Evolutionary conservation across 2,329 filamentous ascomycete genomes (phyloP).

Genomic region (Colletotrichum acutatum): DNA sequence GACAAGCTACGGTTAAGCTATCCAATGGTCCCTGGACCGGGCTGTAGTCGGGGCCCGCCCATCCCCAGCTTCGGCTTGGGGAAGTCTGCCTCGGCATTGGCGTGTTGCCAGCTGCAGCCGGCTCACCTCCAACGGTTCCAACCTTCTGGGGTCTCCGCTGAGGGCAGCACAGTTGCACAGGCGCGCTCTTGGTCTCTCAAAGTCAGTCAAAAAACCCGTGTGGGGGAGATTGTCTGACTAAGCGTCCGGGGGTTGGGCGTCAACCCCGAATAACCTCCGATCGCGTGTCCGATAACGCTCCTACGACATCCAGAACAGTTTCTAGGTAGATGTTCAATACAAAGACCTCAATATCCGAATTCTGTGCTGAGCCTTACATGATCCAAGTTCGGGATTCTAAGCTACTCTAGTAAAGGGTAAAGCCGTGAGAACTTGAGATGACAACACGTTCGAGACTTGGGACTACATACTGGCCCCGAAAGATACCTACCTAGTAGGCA

Average conservation of each 20-base stretch:
- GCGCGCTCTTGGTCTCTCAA: not conserved
- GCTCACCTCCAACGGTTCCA: slow-evolving; percentile 12
- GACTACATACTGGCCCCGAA: not conserved
- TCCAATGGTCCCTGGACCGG: slow-evolving; percentile 12
- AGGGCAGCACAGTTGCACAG: not conserved
- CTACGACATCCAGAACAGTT: not conserved
- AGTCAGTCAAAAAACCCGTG: not conserved
- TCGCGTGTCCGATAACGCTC: not conserved
- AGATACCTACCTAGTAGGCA: not conserved
- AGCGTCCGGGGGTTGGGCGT: not conserved
- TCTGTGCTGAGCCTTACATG: too few relatives aligned
- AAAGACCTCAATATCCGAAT: not conserved
- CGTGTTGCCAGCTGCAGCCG: slow-evolving; percentile 27
- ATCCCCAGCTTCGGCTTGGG: slow-evolving; percentile 32
- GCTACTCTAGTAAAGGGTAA: not conserved
- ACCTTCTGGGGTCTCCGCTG: slow-evolving; percentile 6
- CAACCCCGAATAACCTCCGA: slow-evolving; percentile 16
- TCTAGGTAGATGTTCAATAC: not conserved
- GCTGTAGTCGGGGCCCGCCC: slow-evolving; percentile 13
- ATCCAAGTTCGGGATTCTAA: too few relatives aligned
- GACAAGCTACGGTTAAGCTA: slow-evolving; percentile 17
- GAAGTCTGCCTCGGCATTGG: slow-evolving; percentile 34
- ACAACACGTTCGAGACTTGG: not conserved
- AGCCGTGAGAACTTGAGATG: not conserved
- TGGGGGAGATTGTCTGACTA: slow-evolving; percentile 22